phyloP scores from a whole-genome alignment of 805 yeast genomes.

The Peterozyma xylosa region DNA sequence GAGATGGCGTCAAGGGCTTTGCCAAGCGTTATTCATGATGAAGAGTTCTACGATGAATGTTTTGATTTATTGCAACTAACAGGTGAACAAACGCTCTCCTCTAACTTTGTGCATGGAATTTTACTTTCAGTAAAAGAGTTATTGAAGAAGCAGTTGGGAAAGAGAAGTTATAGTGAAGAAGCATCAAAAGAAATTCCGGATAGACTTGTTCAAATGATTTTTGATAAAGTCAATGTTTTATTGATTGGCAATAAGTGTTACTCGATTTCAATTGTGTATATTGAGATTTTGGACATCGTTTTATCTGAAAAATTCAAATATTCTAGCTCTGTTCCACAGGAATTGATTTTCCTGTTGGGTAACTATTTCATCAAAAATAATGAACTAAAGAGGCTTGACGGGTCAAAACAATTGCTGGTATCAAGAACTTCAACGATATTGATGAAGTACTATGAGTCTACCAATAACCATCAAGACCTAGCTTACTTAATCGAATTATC shows the following conservation, averaged over 20 bases:
- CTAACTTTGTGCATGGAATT: constrained; percentile 54
- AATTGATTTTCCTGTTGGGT: constrained; percentile 18
- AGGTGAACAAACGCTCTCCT: constrained; percentile 12
- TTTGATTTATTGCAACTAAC: constrained; percentile 14
- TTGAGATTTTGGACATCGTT: constrained; percentile 17
- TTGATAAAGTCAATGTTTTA: constrained; percentile 7
- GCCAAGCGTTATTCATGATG: constrained; percentile 36
- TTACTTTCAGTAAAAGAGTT: constrained; percentile 40
- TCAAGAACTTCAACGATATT: constrained; percentile 24
- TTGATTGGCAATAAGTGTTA: constrained; percentile 20
- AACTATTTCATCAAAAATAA: constrained; percentile 27
- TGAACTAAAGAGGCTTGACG: constrained; percentile 26
- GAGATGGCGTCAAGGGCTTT: constrained; percentile 78
- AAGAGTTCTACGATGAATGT: constrained; percentile 22
- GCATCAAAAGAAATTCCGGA: constrained; percentile 4
- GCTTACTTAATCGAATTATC: constrained; percentile 24
- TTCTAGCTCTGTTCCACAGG: background rate
- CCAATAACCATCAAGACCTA: constrained; percentile 13
- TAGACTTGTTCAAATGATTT: constrained; percentile 5
- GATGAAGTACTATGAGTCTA: constrained; percentile 13
- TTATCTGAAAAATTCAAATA: constrained; percentile 8
- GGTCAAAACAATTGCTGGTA: constrained; percentile 41
- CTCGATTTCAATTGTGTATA: constrained; percentile 25
- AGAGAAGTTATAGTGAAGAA: constrained; percentile 2
- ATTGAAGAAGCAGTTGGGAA: constrained; percentile 9